These are phyloP conservation scores for Trichomonas tenax DNA, from an alignment of 208 protist species.

Conservation along the genomic window DNA sequence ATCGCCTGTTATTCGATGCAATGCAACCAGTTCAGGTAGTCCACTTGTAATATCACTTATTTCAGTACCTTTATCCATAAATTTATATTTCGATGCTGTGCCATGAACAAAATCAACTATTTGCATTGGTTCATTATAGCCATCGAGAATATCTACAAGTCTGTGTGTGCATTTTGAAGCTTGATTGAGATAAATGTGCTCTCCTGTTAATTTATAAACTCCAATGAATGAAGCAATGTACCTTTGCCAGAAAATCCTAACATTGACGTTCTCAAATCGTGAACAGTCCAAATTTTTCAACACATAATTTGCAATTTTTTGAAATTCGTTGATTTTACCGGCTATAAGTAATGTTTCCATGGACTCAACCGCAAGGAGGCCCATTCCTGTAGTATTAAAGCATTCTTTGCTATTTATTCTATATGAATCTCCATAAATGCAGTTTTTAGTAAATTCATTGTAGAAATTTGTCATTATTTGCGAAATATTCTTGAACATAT, in stretches of 20 bases:
- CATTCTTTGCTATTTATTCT: background rate
- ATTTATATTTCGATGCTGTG: background rate
- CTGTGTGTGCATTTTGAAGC: background rate
- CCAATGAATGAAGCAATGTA: background rate
- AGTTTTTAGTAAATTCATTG: background rate
- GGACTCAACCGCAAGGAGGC: background rate
- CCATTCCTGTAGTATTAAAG: background rate
- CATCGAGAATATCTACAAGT: background rate
- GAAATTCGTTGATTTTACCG: background rate
- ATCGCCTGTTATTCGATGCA: background rate
- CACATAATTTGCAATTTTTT: background rate
- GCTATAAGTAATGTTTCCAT: background rate
- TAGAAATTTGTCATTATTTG: background rate
- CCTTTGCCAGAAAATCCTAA: background rate
- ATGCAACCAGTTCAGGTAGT: background rate
- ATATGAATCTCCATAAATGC: background rate
- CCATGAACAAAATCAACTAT: background rate
- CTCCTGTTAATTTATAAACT: background rate
- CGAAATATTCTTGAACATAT: background rate
- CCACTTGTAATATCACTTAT: background rate
- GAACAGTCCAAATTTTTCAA: background rate
- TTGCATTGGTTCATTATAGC: background rate
- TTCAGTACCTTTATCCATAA: background rate
- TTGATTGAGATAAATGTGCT: background rate
- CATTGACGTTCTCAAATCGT: background rate